Base-by-base conservation (phyloP, 2,329 filamentous ascomycete genomes). In the Scedosporium aurantiacum region DNA sequence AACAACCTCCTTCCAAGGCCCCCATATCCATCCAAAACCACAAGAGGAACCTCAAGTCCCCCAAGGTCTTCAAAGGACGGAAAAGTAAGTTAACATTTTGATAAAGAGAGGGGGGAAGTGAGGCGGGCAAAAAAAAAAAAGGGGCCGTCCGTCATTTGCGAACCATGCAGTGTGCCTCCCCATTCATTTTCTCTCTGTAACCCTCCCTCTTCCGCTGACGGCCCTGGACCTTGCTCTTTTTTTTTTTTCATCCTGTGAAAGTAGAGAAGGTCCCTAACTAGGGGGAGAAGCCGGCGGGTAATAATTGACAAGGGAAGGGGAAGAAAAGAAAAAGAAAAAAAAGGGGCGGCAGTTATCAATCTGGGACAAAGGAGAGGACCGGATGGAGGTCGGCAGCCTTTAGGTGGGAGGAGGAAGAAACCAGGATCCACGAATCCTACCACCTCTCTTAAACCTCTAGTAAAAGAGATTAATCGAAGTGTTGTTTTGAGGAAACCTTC, bases 301-400 rank as follows among this genome's bases (percentile, higher is more conserved):
- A 10, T 37, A 3, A 8, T 37, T 37, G 32, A 37, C 1, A 21
- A 54, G n/a, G 50, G 23, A 21, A 14, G 18, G 12, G n/a, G 43
- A 47, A 18, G 5, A 47, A n/a, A 27, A 54, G 8, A 10, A 23
- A 27, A 23, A 54, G 10, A n/a, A 23, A 54, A 54, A 54, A 23
- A 12, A 21, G 10, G 16, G 18, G 23, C 18, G 5, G 5, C 7
- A 3, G 12, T 23, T 54, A 18, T 54, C 50, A 27, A 54, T 54
- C 50, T 27, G 50, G 50, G 50, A 54, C 50, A 54, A 54, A 54
- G 50, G 50, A 54, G 50, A 54, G 50, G 50, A 12, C 50, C 50
- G 50, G 50, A 25, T 54, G 50, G 50, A 54, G 50, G 50, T 12
- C 50, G 50, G 50, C 50, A 54, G 50, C 50, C 50, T 54, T 54